Conservation (phyloP, 1,284 basidiomycete species). For the Agroathelia rolfsii region DNA sequence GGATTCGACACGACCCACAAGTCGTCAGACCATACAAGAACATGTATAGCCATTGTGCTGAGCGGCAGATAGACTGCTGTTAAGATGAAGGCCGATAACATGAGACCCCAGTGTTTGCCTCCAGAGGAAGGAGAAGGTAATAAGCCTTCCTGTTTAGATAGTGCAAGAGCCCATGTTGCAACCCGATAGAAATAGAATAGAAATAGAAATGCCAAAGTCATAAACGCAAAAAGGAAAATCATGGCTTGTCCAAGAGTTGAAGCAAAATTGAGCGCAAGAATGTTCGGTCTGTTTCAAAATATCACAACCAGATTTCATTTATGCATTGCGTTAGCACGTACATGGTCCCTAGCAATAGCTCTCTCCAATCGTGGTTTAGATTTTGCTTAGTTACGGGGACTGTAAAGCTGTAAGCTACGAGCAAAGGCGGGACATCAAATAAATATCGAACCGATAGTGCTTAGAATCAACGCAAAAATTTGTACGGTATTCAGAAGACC, state of each 20-base stretch:
- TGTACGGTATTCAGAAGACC: conserved; percentile 59
- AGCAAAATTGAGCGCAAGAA: conserved; percentile 60
- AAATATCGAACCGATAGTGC: conserved; percentile 41
- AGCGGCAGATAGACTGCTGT: conserved; percentile 61
- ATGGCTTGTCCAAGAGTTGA: conserved; percentile 43
- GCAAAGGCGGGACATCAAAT: conserved; percentile 1
- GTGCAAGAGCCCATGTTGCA: too few relatives aligned
- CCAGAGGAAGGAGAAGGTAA: too few relatives aligned
- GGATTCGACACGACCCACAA: conserved; percentile 66
- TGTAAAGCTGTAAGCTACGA: conserved; percentile 14
- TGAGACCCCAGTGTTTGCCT: conserved; percentile 39
- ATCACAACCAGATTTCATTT: conserved; percentile 10
- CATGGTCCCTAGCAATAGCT: conserved; percentile 58
- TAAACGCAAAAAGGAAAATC: conserved; percentile 44
- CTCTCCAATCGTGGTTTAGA: conserved; percentile 37
- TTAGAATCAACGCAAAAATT: conserved; percentile 59
- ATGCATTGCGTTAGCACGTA: conserved; percentile 22
- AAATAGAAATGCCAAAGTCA: conserved; percentile 39
- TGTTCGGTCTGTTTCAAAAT: conserved; percentile 48
- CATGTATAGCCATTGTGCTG: conserved; percentile 62
- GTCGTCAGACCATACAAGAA: conserved; percentile 65
- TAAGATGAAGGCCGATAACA: conserved; percentile 52
- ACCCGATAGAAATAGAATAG: conserved; percentile 48
- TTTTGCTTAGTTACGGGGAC: conserved; percentile 33
- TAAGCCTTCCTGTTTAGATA: too few relatives aligned